These are phyloP conservation scores for Claviceps humidiphila DNA, from an alignment of 2,329 filamentous ascomycete genomes.

Conservation along the genomic window DNA sequence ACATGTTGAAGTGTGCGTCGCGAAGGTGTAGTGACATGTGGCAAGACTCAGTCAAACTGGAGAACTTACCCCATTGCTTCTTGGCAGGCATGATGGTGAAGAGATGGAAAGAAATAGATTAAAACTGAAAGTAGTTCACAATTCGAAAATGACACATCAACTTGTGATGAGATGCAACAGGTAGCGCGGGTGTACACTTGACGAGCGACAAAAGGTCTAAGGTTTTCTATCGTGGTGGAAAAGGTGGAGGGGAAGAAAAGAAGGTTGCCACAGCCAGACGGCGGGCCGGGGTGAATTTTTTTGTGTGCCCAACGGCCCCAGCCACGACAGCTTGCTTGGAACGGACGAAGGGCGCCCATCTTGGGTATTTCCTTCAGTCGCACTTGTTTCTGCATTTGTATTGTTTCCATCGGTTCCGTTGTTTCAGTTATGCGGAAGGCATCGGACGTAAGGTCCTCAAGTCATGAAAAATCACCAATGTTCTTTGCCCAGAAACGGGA, in stretches of 20 bases:
- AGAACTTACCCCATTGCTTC: constrained; percentile 28
- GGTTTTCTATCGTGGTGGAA: neutral
- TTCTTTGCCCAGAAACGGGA: too few species aligned
- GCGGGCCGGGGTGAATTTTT: neutral
- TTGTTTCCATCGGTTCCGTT: too few species aligned
- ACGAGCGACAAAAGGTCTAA: neutral
- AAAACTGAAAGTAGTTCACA: neutral
- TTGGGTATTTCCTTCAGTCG: too few species aligned
- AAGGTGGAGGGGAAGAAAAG: neutral
- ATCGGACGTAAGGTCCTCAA: too few species aligned
- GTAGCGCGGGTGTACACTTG: neutral
- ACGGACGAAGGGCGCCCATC: neutral
- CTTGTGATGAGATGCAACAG: neutral
- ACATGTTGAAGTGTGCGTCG: neutral
- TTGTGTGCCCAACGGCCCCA: neutral
- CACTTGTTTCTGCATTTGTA: too few species aligned
- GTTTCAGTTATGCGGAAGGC: too few species aligned
- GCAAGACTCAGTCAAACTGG: neutral
- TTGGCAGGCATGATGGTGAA: constrained; percentile 23
- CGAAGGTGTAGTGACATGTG: constrained; percentile 5
- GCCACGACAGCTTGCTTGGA: neutral
- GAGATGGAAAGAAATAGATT: too few species aligned
- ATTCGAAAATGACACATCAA: neutral
- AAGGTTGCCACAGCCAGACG: neutral
- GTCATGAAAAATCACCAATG: too few species aligned